Conservation (phyloP, 345 rosid genomes). For the Lumnitzera racemosa region DNA sequence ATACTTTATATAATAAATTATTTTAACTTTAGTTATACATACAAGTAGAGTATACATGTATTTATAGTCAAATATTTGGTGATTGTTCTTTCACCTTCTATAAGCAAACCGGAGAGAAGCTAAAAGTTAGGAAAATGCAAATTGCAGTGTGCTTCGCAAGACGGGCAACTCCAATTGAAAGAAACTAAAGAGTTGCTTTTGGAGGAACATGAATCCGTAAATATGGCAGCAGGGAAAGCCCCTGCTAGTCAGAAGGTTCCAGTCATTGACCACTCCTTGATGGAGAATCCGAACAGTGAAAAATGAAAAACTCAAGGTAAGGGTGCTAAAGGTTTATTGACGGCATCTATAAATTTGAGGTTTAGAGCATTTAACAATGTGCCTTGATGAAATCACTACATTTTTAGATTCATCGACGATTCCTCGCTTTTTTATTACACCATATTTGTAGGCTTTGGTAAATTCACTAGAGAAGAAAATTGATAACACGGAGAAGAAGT, state of each 20-base stretch:
- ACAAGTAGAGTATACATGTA: no score
- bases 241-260: slow-evolving; percentile 87
- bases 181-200: slow-evolving; percentile 72
- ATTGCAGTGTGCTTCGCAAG: slow-evolving; percentile 73
- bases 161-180: slow-evolving; percentile 71
- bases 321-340: slow-evolving; percentile 13
- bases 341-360: slow-evolving; percentile 7
- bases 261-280: slow-evolving; percentile 60
- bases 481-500: slow-evolving; percentile 82
- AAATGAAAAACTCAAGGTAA: slow-evolving; percentile 86
- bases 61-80: neutral
- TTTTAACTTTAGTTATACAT: no score
- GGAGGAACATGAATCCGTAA: slow-evolving; percentile 72
- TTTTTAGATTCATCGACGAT: no score
- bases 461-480: slow-evolving; percentile 74
- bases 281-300: slow-evolving; percentile 74
- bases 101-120: slow-evolving; percentile 92
- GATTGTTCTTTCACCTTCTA: slow-evolving; percentile 2
- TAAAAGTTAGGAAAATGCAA: slow-evolving; percentile 81
- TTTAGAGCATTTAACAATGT: no score
- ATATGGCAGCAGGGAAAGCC: slow-evolving; percentile 48
- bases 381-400: no score
- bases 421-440: neutral
- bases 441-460: slow-evolving; percentile 56
- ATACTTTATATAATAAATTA: no score